Evolutionary conservation across 441 rosid species (phyloP), one percentile per base, ranked within the genome.

Genomic region (Adansonia madagascariensis): DNA sequence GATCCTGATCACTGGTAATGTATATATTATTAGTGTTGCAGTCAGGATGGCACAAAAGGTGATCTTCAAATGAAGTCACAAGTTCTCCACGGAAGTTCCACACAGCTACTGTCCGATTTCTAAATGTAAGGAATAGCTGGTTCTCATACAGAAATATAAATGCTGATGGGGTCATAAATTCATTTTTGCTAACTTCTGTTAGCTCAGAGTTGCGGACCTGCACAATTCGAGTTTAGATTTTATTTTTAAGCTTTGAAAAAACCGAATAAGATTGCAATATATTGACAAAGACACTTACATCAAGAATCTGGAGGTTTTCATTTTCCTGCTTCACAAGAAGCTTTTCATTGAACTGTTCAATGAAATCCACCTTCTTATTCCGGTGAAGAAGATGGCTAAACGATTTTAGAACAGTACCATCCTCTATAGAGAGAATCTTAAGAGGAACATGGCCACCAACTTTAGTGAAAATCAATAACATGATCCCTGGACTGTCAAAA

Each of bases 31-130:
- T 93, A 27, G 99, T 95, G 82, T 95, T 93, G 82, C 98, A 92
- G 75, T 93, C 98, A n/a, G 97, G 93, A 86, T 93, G 91, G 92
- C 98, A 93, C 78, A 90, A 83, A 63, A 88, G 86, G 78, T 93
- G 99, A 83, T 92, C 97, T 80, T 92, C 97, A 60, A 92, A 92
- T 3, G 97, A 92, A 70, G 97, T 92, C 47, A 92, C 94, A 24
- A 89, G 94, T 84, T 92, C 93, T 68, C 97, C 97, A 0, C 91
- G 90, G 64, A 93, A 95, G 80, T 95, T 93, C 99, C 97, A 95
- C 35, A 93, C 98, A 66, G 98, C 85, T 79, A 93, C 98, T 41
- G 88, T 93, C 63, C 89, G 84, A 64, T 87, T 86, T 83, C 92
- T 86, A 80, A 92, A 92, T 20, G 94, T 92, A 20, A 92, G 79